Conservation (phyloP, 768 basidiomycete species). For the Trametes punicea region DNA sequence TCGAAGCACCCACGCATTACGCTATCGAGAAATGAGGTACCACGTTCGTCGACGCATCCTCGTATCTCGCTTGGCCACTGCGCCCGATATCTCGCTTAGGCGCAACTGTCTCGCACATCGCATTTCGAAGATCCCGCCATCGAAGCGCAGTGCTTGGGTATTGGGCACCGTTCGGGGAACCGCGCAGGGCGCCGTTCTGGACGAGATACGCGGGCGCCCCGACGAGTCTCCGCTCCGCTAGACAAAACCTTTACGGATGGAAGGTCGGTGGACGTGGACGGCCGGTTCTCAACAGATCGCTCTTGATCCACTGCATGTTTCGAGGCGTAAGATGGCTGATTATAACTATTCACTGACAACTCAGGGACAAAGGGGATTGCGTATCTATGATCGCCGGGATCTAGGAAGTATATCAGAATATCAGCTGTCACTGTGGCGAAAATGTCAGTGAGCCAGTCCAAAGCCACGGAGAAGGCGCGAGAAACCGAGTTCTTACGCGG, state of each 20-base stretch:
- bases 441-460: neutral
- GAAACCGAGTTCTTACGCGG: neutral
- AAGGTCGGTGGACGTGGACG: neutral
- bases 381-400: neutral
- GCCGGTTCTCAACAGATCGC: too few relatives aligned
- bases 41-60: slow-evolving; percentile 4
- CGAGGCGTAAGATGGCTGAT: neutral
- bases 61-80: neutral
- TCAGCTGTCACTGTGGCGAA: too few relatives aligned
- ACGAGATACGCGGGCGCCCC: slow-evolving; percentile 5
- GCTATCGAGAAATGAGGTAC: neutral
- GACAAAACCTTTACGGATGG: slow-evolving; percentile 1
- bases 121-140: slow-evolving; percentile 4
- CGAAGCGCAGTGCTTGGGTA: neutral
- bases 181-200: neutral
- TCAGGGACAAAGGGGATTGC: neutral
- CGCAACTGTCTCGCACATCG: neutral
- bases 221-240: slow-evolving; percentile 3
- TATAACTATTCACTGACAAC: neutral
- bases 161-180: neutral
- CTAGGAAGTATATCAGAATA: too few relatives aligned
- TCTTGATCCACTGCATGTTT: neutral
- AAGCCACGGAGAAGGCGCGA: neutral
- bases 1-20: neutral
- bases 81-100: neutral